phyloP scores from a whole-genome alignment of 2,329 filamentous ascomycete genomes.

The Chaetomiaceae sp. region DNA sequence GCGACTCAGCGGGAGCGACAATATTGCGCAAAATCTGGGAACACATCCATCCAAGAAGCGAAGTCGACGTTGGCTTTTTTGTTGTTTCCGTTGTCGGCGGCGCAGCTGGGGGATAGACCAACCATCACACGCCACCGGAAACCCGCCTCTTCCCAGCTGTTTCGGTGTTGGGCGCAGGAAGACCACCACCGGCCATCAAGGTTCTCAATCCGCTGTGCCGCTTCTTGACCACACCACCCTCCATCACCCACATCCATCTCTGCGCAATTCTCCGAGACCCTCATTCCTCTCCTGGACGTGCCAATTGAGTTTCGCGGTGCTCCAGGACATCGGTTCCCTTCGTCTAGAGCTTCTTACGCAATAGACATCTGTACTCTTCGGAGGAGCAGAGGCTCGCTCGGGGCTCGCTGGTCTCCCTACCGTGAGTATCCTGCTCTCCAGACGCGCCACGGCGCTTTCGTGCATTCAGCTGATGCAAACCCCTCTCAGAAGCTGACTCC shows the following conservation, averaged over 20 bases:
- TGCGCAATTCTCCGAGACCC: too few relatives aligned
- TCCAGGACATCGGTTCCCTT: too few relatives aligned
- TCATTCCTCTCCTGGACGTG: too few relatives aligned
- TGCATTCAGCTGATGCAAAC: slow-evolving; percentile 1
- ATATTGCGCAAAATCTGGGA: background rate
- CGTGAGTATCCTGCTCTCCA: too few relatives aligned
- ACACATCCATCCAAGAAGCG: background rate
- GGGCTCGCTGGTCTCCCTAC: too few relatives aligned
- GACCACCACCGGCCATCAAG: background rate
- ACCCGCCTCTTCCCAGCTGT: background rate
- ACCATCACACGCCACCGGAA: background rate
- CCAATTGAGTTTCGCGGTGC: too few relatives aligned
- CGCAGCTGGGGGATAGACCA: background rate
- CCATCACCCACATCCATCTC: too few relatives aligned
- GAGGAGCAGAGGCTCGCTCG: too few relatives aligned
- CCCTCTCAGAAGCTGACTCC: background rate
- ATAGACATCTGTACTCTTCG: too few relatives aligned
- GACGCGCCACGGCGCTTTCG: background rate
- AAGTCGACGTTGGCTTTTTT: background rate
- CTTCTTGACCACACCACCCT: too few relatives aligned
- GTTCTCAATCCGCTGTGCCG: background rate
- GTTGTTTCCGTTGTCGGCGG: background rate
- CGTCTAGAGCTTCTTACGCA: too few relatives aligned
- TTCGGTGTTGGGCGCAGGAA: background rate
- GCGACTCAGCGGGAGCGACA: too few relatives aligned